Base-by-base conservation (phyloP, 306 rosid species). In the Morella rubra region DNA sequence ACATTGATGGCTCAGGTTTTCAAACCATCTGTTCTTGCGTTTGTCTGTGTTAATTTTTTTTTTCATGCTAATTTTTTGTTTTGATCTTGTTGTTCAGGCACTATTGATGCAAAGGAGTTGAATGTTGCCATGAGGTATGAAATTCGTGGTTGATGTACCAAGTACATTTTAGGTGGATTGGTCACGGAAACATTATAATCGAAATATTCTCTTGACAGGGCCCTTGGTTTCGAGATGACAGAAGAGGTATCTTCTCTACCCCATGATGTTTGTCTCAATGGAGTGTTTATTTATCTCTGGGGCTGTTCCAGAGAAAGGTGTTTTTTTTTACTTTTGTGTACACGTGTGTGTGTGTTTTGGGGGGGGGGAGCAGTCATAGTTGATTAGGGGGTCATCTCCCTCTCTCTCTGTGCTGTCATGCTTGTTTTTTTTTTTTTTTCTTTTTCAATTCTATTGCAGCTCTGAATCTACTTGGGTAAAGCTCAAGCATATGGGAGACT, bases 191-290 rank as follows among this genome's bases (percentile, higher is more conserved):
- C 52, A 68, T 24, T 24, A 15, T 68, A 22, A 80, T 75, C 40
- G 44, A 72, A 49, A 54, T 78, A 42, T 85, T 82, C n/a, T 79
- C 44, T 77, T 86, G 58, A 67, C 89, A 95, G 99, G 96, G 99
- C 99, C 55, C 98, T 95, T 73, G 99, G 98, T 60, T 92, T 95
- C 79, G 99, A 95, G 89, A 95, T 95, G 99, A 95, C 97, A 11
- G 99, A 95, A 59, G 92, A 90, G 96, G 49, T 45, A 45, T 45
- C 10, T 47, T 47, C 51, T 10, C 51, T 47, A 47, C 14, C 51
- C 51, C 53, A n/a, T 47, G 56, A 16, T 37, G 5, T 20, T 42
- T 50, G 16, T 41, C 81, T 40, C n/a, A 61, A 32, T 19, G 52
- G 6, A 10, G 32, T 52, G 18, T 51, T 32, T 32, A 32, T 32